Conservation (phyloP, 2,329 filamentous ascomycete genomes). For the Endoconidiophora laricicola region DNA sequence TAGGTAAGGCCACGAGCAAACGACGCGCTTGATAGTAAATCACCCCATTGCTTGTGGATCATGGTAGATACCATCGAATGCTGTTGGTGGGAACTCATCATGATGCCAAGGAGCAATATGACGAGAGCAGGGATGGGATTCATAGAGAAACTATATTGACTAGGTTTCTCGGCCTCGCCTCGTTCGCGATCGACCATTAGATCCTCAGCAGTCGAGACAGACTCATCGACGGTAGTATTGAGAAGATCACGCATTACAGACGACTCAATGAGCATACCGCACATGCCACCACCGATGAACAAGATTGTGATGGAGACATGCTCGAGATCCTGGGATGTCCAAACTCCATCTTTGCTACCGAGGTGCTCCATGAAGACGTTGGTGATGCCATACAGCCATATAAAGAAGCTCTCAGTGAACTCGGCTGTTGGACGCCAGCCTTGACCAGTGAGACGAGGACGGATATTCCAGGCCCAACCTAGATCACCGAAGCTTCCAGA, state of each 20-base stretch:
- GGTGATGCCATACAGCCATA: constrained; percentile 74
- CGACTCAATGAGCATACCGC: constrained; percentile 76
- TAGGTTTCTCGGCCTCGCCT: constrained; percentile 31
- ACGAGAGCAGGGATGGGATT: constrained; percentile 81
- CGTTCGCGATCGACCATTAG: constrained; percentile 19
- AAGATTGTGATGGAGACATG: constrained; percentile 85
- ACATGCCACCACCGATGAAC: constrained; percentile 82
- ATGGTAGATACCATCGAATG: constrained; percentile 68
- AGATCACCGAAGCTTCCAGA: constrained; percentile 77
- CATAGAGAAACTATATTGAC: constrained; percentile 56
- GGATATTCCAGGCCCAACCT: constrained; percentile 91
- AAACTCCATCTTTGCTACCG: constrained; percentile 50
- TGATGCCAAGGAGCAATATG: constrained; percentile 72
- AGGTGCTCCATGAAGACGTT: constrained; percentile 92
- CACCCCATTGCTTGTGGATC: constrained; percentile 90
- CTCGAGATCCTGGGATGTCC: constrained; percentile 69
- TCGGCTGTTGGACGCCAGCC: constrained; percentile 66
- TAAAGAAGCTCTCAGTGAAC: constrained; percentile 76
- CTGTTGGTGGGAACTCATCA: constrained; percentile 93
- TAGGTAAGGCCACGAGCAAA: constrained; percentile 68
- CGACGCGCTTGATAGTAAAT: constrained; percentile 64
- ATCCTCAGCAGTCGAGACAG: constrained; percentile 28
- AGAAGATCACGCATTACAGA: constrained; percentile 49
- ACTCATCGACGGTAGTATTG: constrained; percentile 31
- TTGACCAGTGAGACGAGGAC: constrained; percentile 39